Percentiles rank a stretch among this genome's conserved stretches.
Conservation (phyloP, 371 early-diverging fungal genomes). For the Batrachochytrium dendrobatidis region DNA sequence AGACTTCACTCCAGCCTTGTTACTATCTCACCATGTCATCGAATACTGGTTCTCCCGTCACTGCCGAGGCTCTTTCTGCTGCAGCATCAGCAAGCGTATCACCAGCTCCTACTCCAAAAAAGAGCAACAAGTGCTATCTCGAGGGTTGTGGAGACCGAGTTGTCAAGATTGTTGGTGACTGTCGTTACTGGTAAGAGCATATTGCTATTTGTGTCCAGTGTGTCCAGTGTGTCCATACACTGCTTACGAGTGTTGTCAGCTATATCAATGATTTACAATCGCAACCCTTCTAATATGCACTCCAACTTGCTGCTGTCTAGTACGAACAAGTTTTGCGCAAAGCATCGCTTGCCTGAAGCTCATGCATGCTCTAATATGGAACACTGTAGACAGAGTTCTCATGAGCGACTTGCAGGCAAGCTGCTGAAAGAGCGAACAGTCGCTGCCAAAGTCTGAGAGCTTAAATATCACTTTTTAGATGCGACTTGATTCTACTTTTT, state of each 20-base stretch:
- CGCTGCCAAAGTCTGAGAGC: constrained; percentile 47
- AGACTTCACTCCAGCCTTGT: too few species aligned
- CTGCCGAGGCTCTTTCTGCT: background rate
- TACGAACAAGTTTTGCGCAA: constrained; percentile 42
- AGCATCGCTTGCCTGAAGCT: constrained; percentile 63
- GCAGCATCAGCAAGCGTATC: background rate
- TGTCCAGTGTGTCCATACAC: constrained; percentile 4
- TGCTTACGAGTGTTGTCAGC: background rate
- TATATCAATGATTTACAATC: constrained; percentile 7
- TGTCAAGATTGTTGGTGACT: constrained; percentile 34
- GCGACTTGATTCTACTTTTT: constrained; percentile 20
- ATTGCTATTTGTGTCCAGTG: background rate
- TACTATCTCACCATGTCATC: too few species aligned
- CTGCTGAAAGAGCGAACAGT: constrained; percentile 57
- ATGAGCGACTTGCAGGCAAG: constrained; percentile 46
- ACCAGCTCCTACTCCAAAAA: background rate
- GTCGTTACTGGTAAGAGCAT: constrained; percentile 13
- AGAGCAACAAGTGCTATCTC: constrained; percentile 16
- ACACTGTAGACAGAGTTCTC: constrained; percentile 46
- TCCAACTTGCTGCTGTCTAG: constrained; percentile 8
- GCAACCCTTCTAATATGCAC: background rate
- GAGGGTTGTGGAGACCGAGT: constrained; percentile 20
- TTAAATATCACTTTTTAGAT: constrained; percentile 13
- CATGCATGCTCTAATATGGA: constrained; percentile 57
- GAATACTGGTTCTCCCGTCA: too few species aligned